Evolutionary conservation across 257 asterid genomes (phyloP), one percentile per base, ranked within the genome.

Genomic region (Nicotiana knightiana): DNA sequence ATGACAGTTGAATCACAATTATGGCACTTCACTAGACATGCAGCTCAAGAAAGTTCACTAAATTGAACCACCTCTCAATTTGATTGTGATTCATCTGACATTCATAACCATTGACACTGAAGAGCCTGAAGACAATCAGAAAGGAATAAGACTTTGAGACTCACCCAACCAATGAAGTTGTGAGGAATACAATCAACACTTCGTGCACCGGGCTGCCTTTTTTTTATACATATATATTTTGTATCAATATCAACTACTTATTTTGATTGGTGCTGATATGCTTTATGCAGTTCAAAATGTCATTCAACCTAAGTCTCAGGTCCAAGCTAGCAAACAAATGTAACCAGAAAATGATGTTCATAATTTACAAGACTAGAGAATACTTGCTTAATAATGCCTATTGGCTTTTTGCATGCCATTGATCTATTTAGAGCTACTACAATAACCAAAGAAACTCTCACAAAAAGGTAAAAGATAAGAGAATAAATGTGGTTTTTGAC

Each of bases 81-180:
- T 61, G 35, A 21, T 81, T 85, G 63, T 59, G 89, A 88, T 83
- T 91, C 90, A 89, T 80, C 84, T 64, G 84, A 77, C 88, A 86
- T 88, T 87, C 91, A 54, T 53, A 85, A 24, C 83, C 80, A 62
- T 77, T 76, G 24, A 51, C 6, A 55, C 21, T 16, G 61, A 55
- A 55, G 59, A 54, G 2, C 46, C 9, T 37, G 46, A 37, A 37
- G 46, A 37, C 43, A 4, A 54, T 54, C 21, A 15, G 21, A 55
- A 3, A 3, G 18, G 61, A 16, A 55, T 16, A 5, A 55, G 61
- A 4, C 21, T 6, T 5, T 32, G 73, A 76, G 26, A 61, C 46
- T 43, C 55, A 18, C 58, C 77, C 81, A 37, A 89, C 80, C 62
- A 95, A 88, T 55, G 24, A 21, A 21, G 24, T 21, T 21, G 24